Base-by-base conservation (phyloP, 2,329 filamentous ascomycete genomes). In the Alternaria novae-zelandiae region DNA sequence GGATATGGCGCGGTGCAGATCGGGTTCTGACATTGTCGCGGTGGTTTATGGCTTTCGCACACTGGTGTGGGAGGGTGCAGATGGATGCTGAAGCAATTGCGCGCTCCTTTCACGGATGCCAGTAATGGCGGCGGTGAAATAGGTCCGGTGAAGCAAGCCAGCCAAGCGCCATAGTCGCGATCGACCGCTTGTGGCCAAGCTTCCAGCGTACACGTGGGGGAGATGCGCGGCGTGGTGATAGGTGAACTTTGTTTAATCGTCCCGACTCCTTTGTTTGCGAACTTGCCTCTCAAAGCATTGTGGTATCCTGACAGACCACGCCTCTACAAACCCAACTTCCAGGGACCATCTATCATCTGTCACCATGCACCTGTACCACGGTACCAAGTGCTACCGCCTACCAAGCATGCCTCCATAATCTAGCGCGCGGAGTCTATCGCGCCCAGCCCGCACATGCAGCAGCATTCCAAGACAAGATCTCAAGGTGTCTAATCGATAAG, bases 1-100 rank as follows among this genome's bases (percentile, higher is more conserved):
- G 45, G 81, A 82, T 61, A 85, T 84, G 49, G 83, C 82, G 63
- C 80, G 79, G 68, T 84, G 82, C 41, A 85, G 74, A 74, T 85
- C 82, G 20, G 81, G 78, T 68, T 85, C 83, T 6, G 78, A 79
- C 64, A 65, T 73, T 77, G 78, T 82, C 55, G 45, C 43, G 46
- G 57, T 49, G 20, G 21, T 46, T 7, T 20, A 6, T 30, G 12
- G 30, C 4, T 17, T 46, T 5, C 49, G 21, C 21, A 20, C 7
- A 6, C 26, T 43, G 36, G 23, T 49, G 17, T 2, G 13, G 5
- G 25, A 11, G 43, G 3, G 6, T 41, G 28, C 13, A 25, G 28
- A 41, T 53, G 9, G 11, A 10, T 25, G 2, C 13, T 12, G 28
- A 53, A 36, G 30, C 13, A 32, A 8, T 23, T 23, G 36, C 20